A percentile compares a stretch with the other conserved stretches of the same genome.
Evolutionary conservation across 2,329 filamentous ascomycete species (phyloP).

Genomic region (Fusarium caatingaense): DNA sequence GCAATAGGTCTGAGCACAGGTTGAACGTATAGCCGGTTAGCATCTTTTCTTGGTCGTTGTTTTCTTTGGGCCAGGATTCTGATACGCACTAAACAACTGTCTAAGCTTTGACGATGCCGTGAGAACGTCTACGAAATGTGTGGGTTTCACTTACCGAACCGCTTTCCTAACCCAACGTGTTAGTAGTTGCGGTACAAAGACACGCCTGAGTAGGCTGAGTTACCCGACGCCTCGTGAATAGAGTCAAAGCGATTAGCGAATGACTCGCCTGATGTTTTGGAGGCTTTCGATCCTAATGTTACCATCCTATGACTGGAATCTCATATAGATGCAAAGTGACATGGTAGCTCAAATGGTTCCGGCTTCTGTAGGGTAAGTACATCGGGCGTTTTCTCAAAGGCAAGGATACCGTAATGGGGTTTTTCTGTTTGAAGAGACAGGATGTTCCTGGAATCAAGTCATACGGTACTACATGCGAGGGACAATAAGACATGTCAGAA

Average conservation of each 20-base stretch:
- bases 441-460: not conserved
- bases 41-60: not conserved
- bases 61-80: not conserved
- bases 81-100: not conserved
- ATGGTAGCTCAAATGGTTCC: not conserved
- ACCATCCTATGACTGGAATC: not conserved
- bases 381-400: not conserved
- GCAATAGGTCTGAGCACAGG: not conserved
- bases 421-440: not conserved
- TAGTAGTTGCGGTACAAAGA: not conserved
- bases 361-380: not conserved
- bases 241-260: not conserved
- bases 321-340: not conserved
- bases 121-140: too few species aligned
- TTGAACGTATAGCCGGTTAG: not conserved
- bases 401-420: not conserved
- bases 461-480: not conserved
- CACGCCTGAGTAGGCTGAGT: not conserved
- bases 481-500: not conserved
- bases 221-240: not conserved
- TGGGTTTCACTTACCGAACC: not conserved
- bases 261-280: not conserved
- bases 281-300: too few species aligned
- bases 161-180: too few species aligned
- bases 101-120: too few species aligned